Percentiles rank a stretch among this genome's conserved stretches.
phyloP scores from a whole-genome alignment of 2,329 filamentous ascomycete species.

The Calonectria honghensis region DNA sequence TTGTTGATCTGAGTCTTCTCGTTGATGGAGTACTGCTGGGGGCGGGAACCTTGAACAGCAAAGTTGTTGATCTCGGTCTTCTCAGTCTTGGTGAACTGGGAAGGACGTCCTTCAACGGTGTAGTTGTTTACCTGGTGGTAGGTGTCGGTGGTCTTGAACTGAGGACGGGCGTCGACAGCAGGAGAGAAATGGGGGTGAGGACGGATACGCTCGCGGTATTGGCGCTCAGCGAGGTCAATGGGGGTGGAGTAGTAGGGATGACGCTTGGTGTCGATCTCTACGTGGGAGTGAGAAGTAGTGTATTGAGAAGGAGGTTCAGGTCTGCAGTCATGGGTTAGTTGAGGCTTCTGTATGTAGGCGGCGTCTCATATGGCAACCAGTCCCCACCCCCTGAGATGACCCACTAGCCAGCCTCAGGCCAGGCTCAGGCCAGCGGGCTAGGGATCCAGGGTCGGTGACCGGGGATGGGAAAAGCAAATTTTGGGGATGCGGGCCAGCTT shows the following conservation, averaged over 20 bases:
- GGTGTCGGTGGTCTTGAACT: constrained; percentile 56
- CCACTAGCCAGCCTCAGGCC: constrained; percentile 51
- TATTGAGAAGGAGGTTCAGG: constrained; percentile 66
- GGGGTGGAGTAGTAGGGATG: constrained; percentile 69
- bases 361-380: constrained; percentile 58
- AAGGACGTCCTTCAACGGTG: constrained; percentile 55
- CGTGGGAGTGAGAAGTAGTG: constrained; percentile 74
- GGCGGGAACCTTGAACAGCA: constrained; percentile 36
- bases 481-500: constrained; percentile 48
- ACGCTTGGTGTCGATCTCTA: constrained; percentile 77
- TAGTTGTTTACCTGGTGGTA: constrained; percentile 54
- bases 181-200: constrained; percentile 65
- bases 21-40: constrained; percentile 44
- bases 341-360: constrained; percentile 56
- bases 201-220: constrained; percentile 78
- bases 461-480: constrained; percentile 52
- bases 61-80: constrained; percentile 42
- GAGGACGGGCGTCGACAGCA: constrained; percentile 60
- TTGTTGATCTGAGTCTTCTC: constrained; percentile 52
- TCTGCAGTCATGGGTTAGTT: constrained; percentile 58
- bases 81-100: constrained; percentile 46
- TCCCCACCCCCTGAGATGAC: constrained; percentile 51
- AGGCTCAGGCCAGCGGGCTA: constrained; percentile 53
- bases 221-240: constrained; percentile 79
- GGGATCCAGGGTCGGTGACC: constrained; percentile 45